A percentile compares a stretch with the other conserved stretches of the same genome.
Evolutionary conservation across 2,329 filamentous ascomycete genomes (phyloP).

Genomic region (Fusarium xyrophilum): DNA sequence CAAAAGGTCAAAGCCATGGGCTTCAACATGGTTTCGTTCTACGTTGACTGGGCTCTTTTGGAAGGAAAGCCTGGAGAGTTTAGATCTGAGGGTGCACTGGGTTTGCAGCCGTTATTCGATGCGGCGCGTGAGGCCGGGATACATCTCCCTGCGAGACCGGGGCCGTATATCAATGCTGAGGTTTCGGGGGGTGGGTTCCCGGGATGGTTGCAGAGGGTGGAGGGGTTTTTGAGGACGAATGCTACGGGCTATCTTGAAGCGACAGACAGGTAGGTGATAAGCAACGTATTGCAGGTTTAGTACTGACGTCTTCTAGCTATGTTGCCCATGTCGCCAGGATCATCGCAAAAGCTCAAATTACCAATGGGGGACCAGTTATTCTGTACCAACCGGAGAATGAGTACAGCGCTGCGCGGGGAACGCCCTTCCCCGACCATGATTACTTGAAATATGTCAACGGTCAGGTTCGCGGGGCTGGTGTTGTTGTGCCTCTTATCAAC

Average conservation of each 20-base stretch:
- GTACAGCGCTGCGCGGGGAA: conserved; percentile 63
- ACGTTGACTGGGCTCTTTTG: conserved; percentile 78
- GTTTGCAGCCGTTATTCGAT: conserved; percentile 76
- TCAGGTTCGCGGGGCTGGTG: conserved; percentile 70
- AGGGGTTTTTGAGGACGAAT: conserved; percentile 68
- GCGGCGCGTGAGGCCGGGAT: conserved; percentile 76
- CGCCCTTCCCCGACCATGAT: conserved; percentile 67
- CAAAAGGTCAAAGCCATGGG: conserved; percentile 84
- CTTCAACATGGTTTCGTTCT: conserved; percentile 81
- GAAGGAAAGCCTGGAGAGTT: conserved; percentile 77
- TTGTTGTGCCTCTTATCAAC: conserved; percentile 76
- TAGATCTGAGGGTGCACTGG: conserved; percentile 73
- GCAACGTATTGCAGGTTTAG: rapidly evolving
- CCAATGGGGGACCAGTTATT: conserved; percentile 81
- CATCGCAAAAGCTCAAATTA: conserved; percentile 80
- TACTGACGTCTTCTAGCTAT: conserved; percentile 44
- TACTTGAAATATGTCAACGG: conserved; percentile 77
- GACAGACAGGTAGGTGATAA: conserved; percentile 64
- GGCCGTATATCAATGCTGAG: conserved; percentile 83
- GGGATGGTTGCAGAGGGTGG: conserved; percentile 77
- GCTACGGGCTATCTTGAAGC: conserved; percentile 68
- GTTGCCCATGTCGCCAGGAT: conserved; percentile 66
- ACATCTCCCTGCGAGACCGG: conserved; percentile 75
- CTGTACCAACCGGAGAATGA: conserved; percentile 84
- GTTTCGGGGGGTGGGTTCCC: conserved; percentile 79